Conservation (phyloP, 345 rosid species). For the Salix exigua region DNA sequence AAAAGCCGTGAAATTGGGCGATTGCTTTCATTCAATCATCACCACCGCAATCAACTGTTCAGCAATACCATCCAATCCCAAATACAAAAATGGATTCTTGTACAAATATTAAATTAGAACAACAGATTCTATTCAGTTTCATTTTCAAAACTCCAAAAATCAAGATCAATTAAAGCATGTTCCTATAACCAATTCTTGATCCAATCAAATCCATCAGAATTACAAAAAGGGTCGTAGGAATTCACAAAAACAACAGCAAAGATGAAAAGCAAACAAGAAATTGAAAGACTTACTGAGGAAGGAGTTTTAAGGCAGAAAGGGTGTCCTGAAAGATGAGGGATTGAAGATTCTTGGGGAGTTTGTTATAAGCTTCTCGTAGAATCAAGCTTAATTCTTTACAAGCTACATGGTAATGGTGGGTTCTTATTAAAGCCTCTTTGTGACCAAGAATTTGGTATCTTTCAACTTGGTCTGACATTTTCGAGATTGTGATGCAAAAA, state of each 20-base stretch:
- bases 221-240: neutral
- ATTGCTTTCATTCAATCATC: neutral
- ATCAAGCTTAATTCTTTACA: conserved; percentile 68
- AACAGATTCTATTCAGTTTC: neutral
- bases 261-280: neutral
- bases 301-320: conserved; percentile 70
- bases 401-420: conserved; percentile 53
- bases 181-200: neutral
- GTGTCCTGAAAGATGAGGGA: conserved; percentile 58
- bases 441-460: conserved; percentile 54
- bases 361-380: conserved; percentile 41
- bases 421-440: conserved; percentile 40
- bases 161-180: neutral
- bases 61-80: too few species aligned
- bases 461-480: conserved; percentile 43
- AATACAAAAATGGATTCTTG: neutral
- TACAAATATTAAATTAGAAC: neutral
- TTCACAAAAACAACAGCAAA: neutral
- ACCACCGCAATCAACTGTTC: neutral
- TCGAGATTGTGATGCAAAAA: neutral
- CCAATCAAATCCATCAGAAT: neutral
- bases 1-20: neutral
- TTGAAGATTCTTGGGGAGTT: conserved; percentile 57
- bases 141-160: neutral
- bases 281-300: conserved; percentile 50